These are phyloP conservation scores for Fusarium tupiense DNA, from an alignment of 2,329 filamentous ascomycete species.

Conservation along the genomic window DNA sequence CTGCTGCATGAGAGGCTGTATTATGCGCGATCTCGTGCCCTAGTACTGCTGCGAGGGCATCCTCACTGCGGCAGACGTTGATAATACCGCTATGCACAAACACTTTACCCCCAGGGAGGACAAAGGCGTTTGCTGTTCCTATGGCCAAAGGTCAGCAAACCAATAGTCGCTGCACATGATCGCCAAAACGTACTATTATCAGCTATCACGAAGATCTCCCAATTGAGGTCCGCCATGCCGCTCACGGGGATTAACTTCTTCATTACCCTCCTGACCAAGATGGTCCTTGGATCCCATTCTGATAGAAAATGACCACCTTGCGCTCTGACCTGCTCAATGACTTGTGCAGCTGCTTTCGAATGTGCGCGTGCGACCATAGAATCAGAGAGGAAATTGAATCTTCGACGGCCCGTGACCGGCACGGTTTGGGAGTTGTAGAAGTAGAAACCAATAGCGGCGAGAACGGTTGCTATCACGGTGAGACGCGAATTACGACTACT, in stretches of 20 bases:
- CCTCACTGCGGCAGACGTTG: constrained; percentile 71
- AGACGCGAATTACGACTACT: constrained; percentile 46
- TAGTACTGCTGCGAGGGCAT: constrained; percentile 77
- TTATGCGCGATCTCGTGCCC: constrained; percentile 85
- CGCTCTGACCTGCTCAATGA: constrained; percentile 64
- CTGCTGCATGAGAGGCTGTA: constrained; percentile 73
- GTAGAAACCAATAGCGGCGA: constrained; percentile 68
- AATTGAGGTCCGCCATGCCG: constrained; percentile 66
- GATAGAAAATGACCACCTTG: constrained; percentile 66
- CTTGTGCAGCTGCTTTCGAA: constrained; percentile 41
- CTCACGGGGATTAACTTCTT: constrained; percentile 72
- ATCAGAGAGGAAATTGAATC: constrained; percentile 75
- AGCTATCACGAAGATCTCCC: constrained; percentile 82
- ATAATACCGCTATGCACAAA: constrained; percentile 82
- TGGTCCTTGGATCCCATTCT: constrained; percentile 65
- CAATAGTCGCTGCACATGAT: neutral
- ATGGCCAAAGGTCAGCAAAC: neutral
- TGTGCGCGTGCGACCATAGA: constrained; percentile 61
- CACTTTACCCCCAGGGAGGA: constrained; percentile 81
- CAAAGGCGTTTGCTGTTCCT: constrained; percentile 76
- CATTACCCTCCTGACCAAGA: constrained; percentile 72
- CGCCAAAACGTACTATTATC: constrained; percentile 57
- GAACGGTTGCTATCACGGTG: constrained; percentile 53
- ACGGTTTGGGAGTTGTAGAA: constrained; percentile 76
- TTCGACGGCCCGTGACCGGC: constrained; percentile 74